Evolutionary conservation across 352 stramenopile species (phyloP), one percentile per base, ranked within the genome.

Genomic region (Thalassiosira livingstoniorum): DNA sequence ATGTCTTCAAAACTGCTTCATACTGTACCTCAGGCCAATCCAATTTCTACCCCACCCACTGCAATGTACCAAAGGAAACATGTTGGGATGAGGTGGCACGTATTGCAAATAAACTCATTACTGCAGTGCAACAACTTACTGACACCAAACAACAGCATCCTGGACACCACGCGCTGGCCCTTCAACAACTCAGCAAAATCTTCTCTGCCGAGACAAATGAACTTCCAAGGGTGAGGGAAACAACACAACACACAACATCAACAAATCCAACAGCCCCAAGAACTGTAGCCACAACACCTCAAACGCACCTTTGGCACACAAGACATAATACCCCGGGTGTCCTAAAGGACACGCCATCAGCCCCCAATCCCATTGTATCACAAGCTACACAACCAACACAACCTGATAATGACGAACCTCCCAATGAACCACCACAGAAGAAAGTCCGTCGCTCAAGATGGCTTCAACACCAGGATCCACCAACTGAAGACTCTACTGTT

Each of bases 1-100:
- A 66, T 32, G 73, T 80, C n/a, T 42, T 34, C 15, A 35, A 80
- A 51, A 87, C 73, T 5, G 2, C 32, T 23, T 35, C 1, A 23
- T 68, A 60, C 23, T 37, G 73, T 45, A 80, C 78, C 0, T 42
- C 51, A 1, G 67, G 1, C 32, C 4, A 37, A 53, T 32, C 60
- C 4, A 68, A 51, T 34, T 68, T 65, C 25, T 65, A 43, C 15
- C 57, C 57, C 4, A 2, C 15, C 18, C 57, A 65, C 2, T 65
- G 57, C 57, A 42, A 39, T 21, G 2, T 43, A 43, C 57, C 57
- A 13, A 10, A 35, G 18, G 34, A 35, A 65, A 35, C 34, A 45
- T 31, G 27, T 25, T 23, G 39, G 13, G 4, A 13, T 23, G 25
- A 21, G 43, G 57, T 13, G 5, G 47, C 27, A 15, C 7, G 21